Evolutionary conservation across 2,329 filamentous ascomycete genomes (phyloP).

Genomic region (Pseudogymnoascus sp.): DNA sequence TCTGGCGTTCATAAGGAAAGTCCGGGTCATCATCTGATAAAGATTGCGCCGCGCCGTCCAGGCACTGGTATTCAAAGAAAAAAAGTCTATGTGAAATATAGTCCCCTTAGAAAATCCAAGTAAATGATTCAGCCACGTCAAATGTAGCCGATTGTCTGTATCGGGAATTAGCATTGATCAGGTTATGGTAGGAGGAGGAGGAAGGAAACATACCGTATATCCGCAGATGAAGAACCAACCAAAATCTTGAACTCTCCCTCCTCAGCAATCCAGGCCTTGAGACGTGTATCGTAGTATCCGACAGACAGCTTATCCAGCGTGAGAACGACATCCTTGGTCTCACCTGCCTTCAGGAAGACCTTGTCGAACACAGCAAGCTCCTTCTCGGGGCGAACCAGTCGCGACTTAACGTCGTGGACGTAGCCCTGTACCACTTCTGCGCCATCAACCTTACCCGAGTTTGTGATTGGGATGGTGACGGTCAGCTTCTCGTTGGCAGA

Average conservation of each 20-base stretch:
- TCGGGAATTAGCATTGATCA: constrained; percentile 18
- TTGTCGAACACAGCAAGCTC: constrained; percentile 66
- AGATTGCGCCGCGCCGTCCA: constrained; percentile 2
- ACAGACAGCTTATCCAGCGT: constrained; percentile 41
- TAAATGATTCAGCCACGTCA: constrained; percentile 57
- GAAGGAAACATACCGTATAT: constrained; percentile 51
- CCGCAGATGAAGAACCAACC: constrained; percentile 54
- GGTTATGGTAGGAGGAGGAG: not conserved
- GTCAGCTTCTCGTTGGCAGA: constrained; percentile 29
- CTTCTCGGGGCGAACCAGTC: constrained; percentile 60
- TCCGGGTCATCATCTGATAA: not conserved
- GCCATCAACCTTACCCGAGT: constrained; percentile 51
- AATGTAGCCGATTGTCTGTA: constrained; percentile 44
- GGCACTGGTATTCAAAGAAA: constrained; percentile 2
- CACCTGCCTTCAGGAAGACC: constrained; percentile 49
- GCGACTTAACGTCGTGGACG: constrained; percentile 54
- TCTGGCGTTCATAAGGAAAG: constrained; percentile 4
- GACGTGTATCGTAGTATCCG: constrained; percentile 55
- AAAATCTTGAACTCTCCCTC: constrained; percentile 54
- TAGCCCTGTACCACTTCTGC: constrained; percentile 63
- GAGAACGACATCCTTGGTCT: constrained; percentile 35
- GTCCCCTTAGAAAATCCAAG: constrained; percentile 49
- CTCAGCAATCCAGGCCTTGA: constrained; percentile 58
- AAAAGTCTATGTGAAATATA: not conserved
- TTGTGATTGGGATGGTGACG: constrained; percentile 46